Evolutionary conservation across 2,329 filamentous ascomycete species (phyloP).

Genomic region (Apiospora saccharicola): DNA sequence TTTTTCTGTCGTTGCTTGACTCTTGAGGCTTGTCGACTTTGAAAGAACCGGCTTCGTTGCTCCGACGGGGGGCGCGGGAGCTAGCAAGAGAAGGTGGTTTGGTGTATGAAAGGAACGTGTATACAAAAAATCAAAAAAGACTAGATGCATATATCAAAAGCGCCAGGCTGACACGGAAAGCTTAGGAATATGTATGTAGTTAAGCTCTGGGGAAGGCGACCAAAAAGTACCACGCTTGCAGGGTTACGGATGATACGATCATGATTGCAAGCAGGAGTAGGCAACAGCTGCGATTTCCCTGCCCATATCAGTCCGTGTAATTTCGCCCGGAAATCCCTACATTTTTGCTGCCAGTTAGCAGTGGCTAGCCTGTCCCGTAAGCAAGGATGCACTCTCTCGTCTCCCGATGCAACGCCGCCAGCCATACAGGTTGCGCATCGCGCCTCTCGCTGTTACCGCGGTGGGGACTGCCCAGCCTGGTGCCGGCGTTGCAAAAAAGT

Average conservation of each 20-base stretch:
- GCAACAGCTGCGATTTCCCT: not conserved
- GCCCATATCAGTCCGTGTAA: conserved; percentile 1
- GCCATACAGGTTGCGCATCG: not conserved
- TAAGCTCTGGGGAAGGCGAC: not conserved
- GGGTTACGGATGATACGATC: not conserved
- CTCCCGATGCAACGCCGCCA: conserved; percentile 11
- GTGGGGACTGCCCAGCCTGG: not conserved
- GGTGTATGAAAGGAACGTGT: not conserved
- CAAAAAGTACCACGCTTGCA: not conserved
- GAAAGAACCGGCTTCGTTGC: conserved; percentile 4
- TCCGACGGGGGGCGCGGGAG: not conserved
- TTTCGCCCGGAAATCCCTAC: conserved; percentile 8
- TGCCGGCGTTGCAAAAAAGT: not conserved
- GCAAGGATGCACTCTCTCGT: not conserved
- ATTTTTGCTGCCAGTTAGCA: conserved; percentile 13
- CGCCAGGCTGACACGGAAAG: not conserved
- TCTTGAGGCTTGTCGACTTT: not conserved
- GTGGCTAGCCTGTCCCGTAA: not conserved
- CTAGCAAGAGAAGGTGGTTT: not conserved
- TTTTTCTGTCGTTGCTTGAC: too few relatives aligned
- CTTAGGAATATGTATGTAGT: not conserved
- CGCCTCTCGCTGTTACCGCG: not conserved
- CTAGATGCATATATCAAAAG: conserved; percentile 1
- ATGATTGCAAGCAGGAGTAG: not conserved
- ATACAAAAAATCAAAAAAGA: not conserved